These are phyloP conservation scores for Ophiostoma sp. DNA, from an alignment of 2,329 filamentous ascomycete genomes.

Conservation along the genomic window DNA sequence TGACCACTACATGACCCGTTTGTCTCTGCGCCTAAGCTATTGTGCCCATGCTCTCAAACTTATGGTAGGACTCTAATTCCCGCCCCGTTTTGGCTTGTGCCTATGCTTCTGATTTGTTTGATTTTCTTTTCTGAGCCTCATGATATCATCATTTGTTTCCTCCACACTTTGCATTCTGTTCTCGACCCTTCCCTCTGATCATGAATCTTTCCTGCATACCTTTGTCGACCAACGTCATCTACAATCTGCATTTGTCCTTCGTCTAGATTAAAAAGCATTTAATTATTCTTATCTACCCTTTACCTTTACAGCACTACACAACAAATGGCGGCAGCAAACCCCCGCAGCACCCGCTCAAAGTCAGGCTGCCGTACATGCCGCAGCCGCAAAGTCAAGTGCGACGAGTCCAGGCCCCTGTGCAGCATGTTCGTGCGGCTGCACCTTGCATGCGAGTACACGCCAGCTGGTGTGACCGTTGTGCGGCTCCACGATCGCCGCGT, in stretches of 20 bases:
- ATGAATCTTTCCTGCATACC: neutral
- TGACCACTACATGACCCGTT: neutral
- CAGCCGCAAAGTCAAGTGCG: constrained; percentile 21
- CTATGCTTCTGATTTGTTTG: neutral
- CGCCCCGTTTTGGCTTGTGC: neutral
- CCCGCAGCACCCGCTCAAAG: constrained; percentile 14
- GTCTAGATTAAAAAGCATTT: neutral
- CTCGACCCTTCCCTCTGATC: neutral
- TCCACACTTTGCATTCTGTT: neutral
- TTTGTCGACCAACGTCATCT: neutral
- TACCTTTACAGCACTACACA: neutral
- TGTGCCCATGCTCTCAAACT: neutral
- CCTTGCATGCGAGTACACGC: neutral
- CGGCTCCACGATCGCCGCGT: neutral
- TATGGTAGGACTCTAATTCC: neutral
- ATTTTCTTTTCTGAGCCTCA: neutral
- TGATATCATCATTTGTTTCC: neutral
- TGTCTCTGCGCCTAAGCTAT: neutral
- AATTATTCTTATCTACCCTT: neutral
- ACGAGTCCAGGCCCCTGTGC: constrained; percentile 18
- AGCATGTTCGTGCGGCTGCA: constrained; percentile 8
- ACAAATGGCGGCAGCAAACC: neutral
- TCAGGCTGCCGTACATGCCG: constrained; percentile 19
- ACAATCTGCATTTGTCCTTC: too few species aligned
- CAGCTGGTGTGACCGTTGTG: neutral